Base-by-base conservation (phyloP, 352 stramenopile genomes). In the Phytophthora pini region DNA sequence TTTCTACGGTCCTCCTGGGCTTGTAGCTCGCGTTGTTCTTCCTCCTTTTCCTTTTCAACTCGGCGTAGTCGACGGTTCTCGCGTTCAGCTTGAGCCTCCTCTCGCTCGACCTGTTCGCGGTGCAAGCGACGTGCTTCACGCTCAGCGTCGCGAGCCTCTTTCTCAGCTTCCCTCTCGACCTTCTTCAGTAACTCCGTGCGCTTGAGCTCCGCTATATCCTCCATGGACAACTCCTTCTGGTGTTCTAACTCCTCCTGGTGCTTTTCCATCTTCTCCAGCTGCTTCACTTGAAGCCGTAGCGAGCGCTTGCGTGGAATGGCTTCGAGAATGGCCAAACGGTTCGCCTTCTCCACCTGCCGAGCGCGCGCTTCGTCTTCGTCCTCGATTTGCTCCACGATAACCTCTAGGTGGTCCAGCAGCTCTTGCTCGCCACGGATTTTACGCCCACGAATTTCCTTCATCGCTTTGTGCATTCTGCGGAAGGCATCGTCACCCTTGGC, bases 261-360 rank as follows among this genome's bases (percentile, higher is more conserved):
- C 56, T 89, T 90, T 68, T 93, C 84, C 56, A 92, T 72, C 40
- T 90, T 77, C 53, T 90, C 85, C 29, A 95, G 69, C 70, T 95
- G 83, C 71, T 95, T 93, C 26, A 93, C 87, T 58, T 94, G 87
- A 41, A 95, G 86, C 13, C 87, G 84, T 59, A 93, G 69, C 50
- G 85, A 94, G 0, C 86, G 82, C 64, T 95, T 95, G 24, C 87
- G 82, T 4, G 87, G 87, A 56, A 95, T 94, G 3, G 85, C 87
- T 49, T 95, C 85, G 15, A 95, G 66, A 66, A 95, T 92, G 12
- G 87, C 87, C 29, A 88, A 70, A 10, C 84, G 84, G 7, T 87
- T 93, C 0, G 77, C 84, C 52, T 92, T 92, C 58, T 95, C 87
- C 10, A 89, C 11, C 31, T 93, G 70, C 11, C 79, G 76, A 26